Conservation (phyloP, 2,329 filamentous ascomycete genomes). For the Neonectria ditissima region DNA sequence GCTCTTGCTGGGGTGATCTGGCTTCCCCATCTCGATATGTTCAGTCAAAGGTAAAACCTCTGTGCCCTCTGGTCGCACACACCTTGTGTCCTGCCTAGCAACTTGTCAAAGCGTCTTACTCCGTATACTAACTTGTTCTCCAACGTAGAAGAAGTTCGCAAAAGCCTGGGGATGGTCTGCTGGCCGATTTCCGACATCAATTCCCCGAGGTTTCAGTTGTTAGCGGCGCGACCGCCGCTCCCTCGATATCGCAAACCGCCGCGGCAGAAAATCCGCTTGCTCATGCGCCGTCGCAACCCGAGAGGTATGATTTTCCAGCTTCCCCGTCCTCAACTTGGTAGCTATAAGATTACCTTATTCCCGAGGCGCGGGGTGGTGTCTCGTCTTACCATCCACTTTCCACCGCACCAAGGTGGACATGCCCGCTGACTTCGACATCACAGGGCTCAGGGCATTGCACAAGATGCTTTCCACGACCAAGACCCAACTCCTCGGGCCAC, state of each 20-base stretch:
- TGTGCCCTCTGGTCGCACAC: neutral
- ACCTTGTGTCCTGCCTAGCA: neutral
- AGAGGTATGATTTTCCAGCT: constrained; percentile 44
- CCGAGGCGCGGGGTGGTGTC: neutral
- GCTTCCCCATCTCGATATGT: constrained; percentile 43
- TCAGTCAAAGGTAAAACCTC: constrained; percentile 45
- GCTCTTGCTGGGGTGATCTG: constrained; percentile 36
- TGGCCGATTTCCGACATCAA: constrained; percentile 84
- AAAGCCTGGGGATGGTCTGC: constrained; percentile 87
- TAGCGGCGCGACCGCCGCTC: constrained; percentile 58
- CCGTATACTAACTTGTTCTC: neutral
- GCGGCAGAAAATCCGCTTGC: constrained; percentile 42
- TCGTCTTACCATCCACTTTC: neutral
- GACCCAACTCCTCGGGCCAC: constrained; percentile 85
- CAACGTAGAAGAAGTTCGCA: constrained; percentile 76
- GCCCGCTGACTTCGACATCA: constrained; percentile 28
- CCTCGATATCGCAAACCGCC: constrained; percentile 52
- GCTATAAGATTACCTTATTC: neutral
- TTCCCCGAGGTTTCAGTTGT: constrained; percentile 79
- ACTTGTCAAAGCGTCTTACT: neutral
- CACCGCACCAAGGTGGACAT: neutral
- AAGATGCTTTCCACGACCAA: constrained; percentile 69
- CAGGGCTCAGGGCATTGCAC: constrained; percentile 41
- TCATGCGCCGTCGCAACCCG: constrained; percentile 39
- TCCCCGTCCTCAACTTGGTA: neutral